phyloP scores from a whole-genome alignment of 73 alveolate genomes.

The Uronychia binucleata region DNA sequence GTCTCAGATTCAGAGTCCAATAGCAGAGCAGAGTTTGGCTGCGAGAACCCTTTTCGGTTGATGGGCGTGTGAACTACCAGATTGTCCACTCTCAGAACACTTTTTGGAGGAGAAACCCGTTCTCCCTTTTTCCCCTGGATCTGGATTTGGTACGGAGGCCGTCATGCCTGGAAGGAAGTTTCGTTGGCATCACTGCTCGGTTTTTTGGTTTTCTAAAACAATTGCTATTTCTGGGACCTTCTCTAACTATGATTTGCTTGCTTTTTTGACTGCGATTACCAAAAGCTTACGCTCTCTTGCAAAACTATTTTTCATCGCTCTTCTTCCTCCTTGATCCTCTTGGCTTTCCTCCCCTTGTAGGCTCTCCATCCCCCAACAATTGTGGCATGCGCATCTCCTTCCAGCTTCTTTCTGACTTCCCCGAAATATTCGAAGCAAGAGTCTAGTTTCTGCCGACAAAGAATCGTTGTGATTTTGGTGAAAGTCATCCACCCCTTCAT shows the following conservation, averaged over 20 bases:
- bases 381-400: background rate
- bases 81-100: background rate
- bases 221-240: background rate
- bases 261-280: background rate
- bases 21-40: background rate
- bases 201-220: background rate
- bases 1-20: background rate
- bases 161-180: background rate
- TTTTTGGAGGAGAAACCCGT: background rate
- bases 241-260: background rate
- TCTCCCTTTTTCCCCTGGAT: background rate
- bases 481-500: background rate
- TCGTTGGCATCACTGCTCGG: background rate
- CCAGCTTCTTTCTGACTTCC: background rate
- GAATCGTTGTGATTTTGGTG: background rate
- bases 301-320: background rate
- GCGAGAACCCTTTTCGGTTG: background rate
- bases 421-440: background rate
- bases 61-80: background rate
- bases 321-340: background rate
- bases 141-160: background rate
- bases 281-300: background rate
- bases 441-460: background rate
- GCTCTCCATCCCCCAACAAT: background rate
- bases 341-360: background rate